These are phyloP conservation scores for Lentithecium fluviatile DNA, from an alignment of 495 filamentous ascomycete species.

Conservation along the genomic window DNA sequence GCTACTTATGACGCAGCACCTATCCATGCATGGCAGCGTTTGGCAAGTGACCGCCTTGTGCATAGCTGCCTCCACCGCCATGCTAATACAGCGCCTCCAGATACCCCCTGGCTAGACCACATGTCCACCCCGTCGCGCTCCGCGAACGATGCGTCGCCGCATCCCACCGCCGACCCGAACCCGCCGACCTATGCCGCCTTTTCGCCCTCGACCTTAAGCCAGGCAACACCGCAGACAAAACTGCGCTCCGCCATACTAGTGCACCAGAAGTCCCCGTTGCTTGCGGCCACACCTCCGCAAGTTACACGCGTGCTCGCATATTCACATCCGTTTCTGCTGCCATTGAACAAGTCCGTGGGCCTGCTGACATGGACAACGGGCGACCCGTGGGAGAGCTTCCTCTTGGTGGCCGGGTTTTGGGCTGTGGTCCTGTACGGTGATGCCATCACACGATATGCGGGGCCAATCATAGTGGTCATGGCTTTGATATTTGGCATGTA, in stretches of 20 bases:
- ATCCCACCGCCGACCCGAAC: slow-evolving; percentile 49
- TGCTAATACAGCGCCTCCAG: slow-evolving; percentile 23
- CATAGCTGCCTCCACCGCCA: not conserved
- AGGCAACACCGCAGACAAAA: slow-evolving; percentile 66
- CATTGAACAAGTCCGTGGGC: slow-evolving; percentile 77
- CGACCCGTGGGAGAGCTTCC: slow-evolving; percentile 95
- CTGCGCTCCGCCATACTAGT: slow-evolving; percentile 88
- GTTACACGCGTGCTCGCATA: slow-evolving; percentile 90
- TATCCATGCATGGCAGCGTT: slow-evolving; percentile 37
- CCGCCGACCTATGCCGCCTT: slow-evolving; percentile 81
- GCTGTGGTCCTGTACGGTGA: slow-evolving; percentile 81
- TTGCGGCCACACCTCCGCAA: slow-evolving; percentile 90
- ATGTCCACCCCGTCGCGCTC: slow-evolving; percentile 42
- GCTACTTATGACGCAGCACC: slow-evolving; percentile 27
- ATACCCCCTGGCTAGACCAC: slow-evolving; percentile 37
- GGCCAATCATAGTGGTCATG: slow-evolving; percentile 77
- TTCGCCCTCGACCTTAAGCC: slow-evolving; percentile 73
- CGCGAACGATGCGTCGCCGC: slow-evolving; percentile 33
- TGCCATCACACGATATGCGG: slow-evolving; percentile 69
- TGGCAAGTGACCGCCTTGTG: slow-evolving; percentile 24
- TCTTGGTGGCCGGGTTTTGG: slow-evolving; percentile 84
- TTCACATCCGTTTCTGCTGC: slow-evolving; percentile 87
- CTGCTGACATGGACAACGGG: slow-evolving; percentile 89
- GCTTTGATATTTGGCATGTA: slow-evolving; percentile 90
- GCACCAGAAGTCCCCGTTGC: slow-evolving; percentile 90